Base-by-base conservation (phyloP, 257 asterid genomes). In the Oldenlandia corymbosa region DNA sequence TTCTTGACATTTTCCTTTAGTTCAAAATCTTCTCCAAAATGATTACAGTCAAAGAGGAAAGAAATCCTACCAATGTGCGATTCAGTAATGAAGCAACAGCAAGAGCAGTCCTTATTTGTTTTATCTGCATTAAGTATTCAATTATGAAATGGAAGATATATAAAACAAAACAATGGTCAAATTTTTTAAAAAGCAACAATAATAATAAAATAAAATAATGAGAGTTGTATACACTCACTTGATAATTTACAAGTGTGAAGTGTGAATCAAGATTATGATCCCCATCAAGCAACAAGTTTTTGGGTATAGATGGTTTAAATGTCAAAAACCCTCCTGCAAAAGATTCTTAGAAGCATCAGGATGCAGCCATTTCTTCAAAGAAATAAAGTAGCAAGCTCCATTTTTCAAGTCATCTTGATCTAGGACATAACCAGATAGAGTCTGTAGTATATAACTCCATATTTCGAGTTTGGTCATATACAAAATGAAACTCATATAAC, bases 81-180 rank as follows among this genome's bases (percentile, higher is more conserved):
- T 79, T 83, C 81, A 93, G 76, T 75, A 93, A 58, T 37, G 88
- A 90, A 78, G 99, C 91, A 62, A 93, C 71, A 75, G 95, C 94
- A 76, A 93, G 94, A 47, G 99, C 99, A 66, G 85, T 85, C 76
- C 99, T 84, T 85, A 90, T 86, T 72, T 93, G 99, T 80, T 87
- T 93, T 32, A 90, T 83, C 99, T 93, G 86, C 73, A 77, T 59
- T 68, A 36, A 68, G 56, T 28, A 68, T 48, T 52, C 23, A 58
- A 42, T 14, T 2, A 70, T 31, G 54, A 64, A 17, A 16, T 18
- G 43, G 23, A 32, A 23, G 34, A 13, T 42, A 64, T 62, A 32
- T 6, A 14, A 34, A 36, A 43, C 34, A 7, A 9, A 9, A 54
- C n/a, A n/a, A n/a, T n/a, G n/a, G n/a, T n/a, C n/a, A n/a, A n/a